Conservation (phyloP, 441 rosid genomes). For the Aquilaria agallochum region DNA sequence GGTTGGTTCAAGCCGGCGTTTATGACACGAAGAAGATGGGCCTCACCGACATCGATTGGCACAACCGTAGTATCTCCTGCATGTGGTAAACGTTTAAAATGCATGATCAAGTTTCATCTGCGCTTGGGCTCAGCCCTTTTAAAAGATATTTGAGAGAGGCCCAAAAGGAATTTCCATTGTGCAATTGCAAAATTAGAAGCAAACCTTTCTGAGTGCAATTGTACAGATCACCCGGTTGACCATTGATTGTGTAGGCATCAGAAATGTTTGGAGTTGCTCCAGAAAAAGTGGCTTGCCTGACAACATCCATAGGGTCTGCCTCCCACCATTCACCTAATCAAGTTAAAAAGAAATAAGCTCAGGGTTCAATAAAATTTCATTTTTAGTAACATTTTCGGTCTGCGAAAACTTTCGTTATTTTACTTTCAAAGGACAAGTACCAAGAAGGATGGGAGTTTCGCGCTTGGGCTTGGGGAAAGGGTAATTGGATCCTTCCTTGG, state of each 20-base stretch:
- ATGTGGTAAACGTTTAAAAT: too few species aligned
- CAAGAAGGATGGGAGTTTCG: slow-evolving; percentile 52
- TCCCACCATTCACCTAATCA: slow-evolving; percentile 82
- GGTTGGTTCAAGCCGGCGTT: slow-evolving; percentile 69
- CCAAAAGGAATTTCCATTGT: too few species aligned
- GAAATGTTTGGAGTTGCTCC: slow-evolving; percentile 69
- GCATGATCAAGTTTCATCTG: too few species aligned
- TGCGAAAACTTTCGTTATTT: too few species aligned
- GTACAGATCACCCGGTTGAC: slow-evolving; percentile 82
- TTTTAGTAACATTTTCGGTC: too few species aligned
- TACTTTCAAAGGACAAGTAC: slow-evolving; percentile 21
- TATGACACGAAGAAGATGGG: slow-evolving; percentile 56
- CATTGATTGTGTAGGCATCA: slow-evolving; percentile 80
- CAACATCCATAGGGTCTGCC: slow-evolving; percentile 67
- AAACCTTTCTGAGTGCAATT: slow-evolving; percentile 69
- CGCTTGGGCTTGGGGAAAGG: slow-evolving; percentile 62
- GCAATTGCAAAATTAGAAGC: background rate
- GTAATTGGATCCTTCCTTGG: slow-evolving; percentile 52
- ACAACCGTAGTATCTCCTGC: slow-evolving; percentile 27
- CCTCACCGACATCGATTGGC: slow-evolving; percentile 57
- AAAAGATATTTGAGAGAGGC: too few species aligned
- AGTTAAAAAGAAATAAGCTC: background rate
- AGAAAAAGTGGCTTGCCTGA: slow-evolving; percentile 45
- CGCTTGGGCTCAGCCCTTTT: too few species aligned
- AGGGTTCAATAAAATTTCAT: background rate